Evolutionary conservation across 768 basidiomycete genomes (phyloP), one percentile per base, ranked within the genome.

Genomic region (Mycena galopus): DNA sequence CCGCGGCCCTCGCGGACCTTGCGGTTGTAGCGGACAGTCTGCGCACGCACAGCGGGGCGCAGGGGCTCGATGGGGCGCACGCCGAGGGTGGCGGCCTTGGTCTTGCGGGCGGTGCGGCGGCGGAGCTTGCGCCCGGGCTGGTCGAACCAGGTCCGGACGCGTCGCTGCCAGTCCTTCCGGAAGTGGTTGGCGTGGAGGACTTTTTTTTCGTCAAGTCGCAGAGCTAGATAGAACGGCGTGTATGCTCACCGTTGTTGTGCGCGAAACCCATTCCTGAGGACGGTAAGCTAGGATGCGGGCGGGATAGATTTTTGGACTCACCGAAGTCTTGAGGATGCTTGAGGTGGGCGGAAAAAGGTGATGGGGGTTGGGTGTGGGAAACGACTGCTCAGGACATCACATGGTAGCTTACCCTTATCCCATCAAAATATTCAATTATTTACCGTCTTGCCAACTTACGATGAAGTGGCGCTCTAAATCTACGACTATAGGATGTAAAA

Each of bases 121-220:
- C 95, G 94, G 83, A 96, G 94, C 87, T 99, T 99, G 82, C 95
- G 94, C 59, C 97, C 97, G 68, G 98, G 96, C 86, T 99, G 98
- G 88, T 99, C 94, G 83, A 99, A 99, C 97, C 97, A 96, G 81
- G 96, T 97, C 85, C 93, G 93, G 78, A 97, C 96, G 76, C 93
- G 94, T 81, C 92, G 90, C 85, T 99, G 97, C 97, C 97, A 99
- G 84, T 99, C 97, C 92, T 99, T 99, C 88, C 92, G 95, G 91
- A 96, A 96, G 84, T 98, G 96, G 86, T 96, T 96, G 78, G 84
- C 89, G 86, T 91, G 96, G 84, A 97, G 94, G 87, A 94, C 95
- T 94, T 42, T 50, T 62, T 33, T 58, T 35, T 21, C n/a, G 21
- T 14, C 30, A 44, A 67, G 14, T 29, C 56, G 11, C 14, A 21